Evolutionary conservation across 345 rosid species (phyloP).

Genomic region (Arabis hirsuta): DNA sequence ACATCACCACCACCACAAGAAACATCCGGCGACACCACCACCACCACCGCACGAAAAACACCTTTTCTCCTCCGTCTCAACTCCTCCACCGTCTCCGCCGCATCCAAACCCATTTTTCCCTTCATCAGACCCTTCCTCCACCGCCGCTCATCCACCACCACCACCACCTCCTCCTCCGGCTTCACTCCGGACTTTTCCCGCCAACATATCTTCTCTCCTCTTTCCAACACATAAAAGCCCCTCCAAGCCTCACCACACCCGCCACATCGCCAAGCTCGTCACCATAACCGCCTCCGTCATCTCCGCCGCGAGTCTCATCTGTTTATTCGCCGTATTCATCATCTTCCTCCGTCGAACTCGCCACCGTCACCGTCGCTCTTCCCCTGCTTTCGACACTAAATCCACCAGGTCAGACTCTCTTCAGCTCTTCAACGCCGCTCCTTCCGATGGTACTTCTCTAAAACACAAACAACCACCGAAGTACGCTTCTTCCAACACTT

Average conservation of each 20-base stretch:
- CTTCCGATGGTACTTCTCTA: slow-evolving; percentile 54
- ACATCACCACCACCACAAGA: slow-evolving; percentile 42
- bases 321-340: slow-evolving; percentile 48
- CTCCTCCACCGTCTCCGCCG: slow-evolving; percentile 42
- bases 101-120: slow-evolving; percentile 57
- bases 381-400: slow-evolving; percentile 48
- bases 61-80: slow-evolving; percentile 46
- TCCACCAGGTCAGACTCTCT: slow-evolving; percentile 55
- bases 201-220: slow-evolving; percentile 84
- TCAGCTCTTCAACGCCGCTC: slow-evolving; percentile 71
- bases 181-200: slow-evolving; percentile 73
- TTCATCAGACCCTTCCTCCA: slow-evolving; percentile 37
- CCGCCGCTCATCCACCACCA: slow-evolving; percentile 37
- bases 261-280: slow-evolving; percentile 43
- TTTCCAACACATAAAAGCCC: slow-evolving; percentile 53
- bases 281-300: slow-evolving; percentile 62
- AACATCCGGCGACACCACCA: slow-evolving; percentile 31
- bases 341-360: slow-evolving; percentile 54
- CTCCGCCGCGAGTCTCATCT: slow-evolving; percentile 54
- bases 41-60: slow-evolving; percentile 57
- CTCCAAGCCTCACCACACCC: slow-evolving; percentile 42
- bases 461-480: slow-evolving; percentile 42
- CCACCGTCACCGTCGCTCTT: slow-evolving; percentile 35
- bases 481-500: slow-evolving; percentile 51
- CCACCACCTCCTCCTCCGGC: slow-evolving; percentile 54